Evolutionary conservation across 345 rosid species (phyloP), one percentile per base, ranked within the genome.

Genomic region (Iberis pinnata): DNA sequence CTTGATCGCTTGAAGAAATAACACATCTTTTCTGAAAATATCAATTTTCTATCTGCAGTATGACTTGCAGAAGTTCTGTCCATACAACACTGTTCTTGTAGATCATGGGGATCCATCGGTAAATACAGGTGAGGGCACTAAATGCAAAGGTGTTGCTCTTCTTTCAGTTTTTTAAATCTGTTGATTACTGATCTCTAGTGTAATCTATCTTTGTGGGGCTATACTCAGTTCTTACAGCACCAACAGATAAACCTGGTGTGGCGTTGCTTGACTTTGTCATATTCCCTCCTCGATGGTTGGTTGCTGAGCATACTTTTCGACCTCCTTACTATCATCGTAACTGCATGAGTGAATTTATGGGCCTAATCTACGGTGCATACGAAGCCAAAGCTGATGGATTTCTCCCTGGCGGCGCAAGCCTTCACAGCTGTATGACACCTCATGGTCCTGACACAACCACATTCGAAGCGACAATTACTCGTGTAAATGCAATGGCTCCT

Each of bases 281-380:
- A 54, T 92, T 92, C 49, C 98, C 98, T 44, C 95, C 98, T 5
- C 70, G 95, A 43, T 92, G 98, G 98, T 72, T 84, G 78, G 98
- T 92, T 11, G 84, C 95, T 5, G 98, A 90, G 70, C 95, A 90
- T 72, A 90, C 98, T 39, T 90, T 90, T 64, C 79, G 89, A 49
- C 96, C 98, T 52, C 95, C 96, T 44, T 87, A 84, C 66, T 92
- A 84, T 70, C 96, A 92, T 68, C 96, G 98, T 39, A 92, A 92
- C 69, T 92, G 98, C 64, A 92, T 87, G 98, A 92, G 98, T 73
- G 98, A 92, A 68, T 87, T 87, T 74, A 92, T 87, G 98, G 96
- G 98, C 29, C 76, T 84, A 43, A 78, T 90, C 60, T 65, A 78
- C 36, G 98, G 98, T 71, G 88, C 84, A 70, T 87, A 90, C 54